A percentile compares a stretch with the other conserved stretches of the same genome.
Evolutionary conservation across 371 early-diverging fungal species (phyloP).

Genomic region (Mortierella sp.): DNA sequence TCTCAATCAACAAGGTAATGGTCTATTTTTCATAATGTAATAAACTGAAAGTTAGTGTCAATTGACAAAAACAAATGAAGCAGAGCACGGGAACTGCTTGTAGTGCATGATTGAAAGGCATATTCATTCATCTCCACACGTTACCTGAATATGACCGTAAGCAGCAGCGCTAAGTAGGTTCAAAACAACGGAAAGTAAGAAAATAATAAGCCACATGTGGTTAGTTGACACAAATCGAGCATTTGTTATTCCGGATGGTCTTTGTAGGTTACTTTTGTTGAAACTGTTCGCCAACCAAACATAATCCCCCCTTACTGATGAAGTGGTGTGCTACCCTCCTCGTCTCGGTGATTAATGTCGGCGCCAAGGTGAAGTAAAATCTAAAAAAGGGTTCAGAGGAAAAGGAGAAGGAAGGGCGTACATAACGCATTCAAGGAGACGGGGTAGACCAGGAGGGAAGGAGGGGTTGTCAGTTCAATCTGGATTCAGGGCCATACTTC

Average conservation of each 20-base stretch:
- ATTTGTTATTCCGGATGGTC: not conserved
- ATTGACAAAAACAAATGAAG: not conserved
- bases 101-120: not conserved
- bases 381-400: slow-evolving; percentile 14
- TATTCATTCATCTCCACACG: not conserved
- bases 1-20: slow-evolving; percentile 41
- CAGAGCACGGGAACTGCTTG: not conserved
- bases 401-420: not conserved
- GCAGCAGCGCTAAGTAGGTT: slow-evolving; percentile 46
- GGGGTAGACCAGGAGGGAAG: not conserved
- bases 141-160: slow-evolving; percentile 53
- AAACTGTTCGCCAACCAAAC: not conserved
- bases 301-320: slow-evolving; percentile 43
- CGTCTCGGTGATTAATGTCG: slow-evolving; percentile 45
- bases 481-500: not conserved
- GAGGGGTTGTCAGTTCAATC: not conserved
- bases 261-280: not conserved
- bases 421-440: no score
- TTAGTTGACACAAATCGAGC: not conserved
- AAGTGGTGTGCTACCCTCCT: slow-evolving; percentile 48
- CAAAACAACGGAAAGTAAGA: not conserved
- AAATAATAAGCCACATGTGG: not conserved
- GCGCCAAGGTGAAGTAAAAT: slow-evolving; percentile 49
- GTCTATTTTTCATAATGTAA: slow-evolving; percentile 15
- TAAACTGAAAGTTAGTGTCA: not conserved